Base-by-base conservation (phyloP, 176 grass and related monocot species). In the Chloris gayana region DNA sequence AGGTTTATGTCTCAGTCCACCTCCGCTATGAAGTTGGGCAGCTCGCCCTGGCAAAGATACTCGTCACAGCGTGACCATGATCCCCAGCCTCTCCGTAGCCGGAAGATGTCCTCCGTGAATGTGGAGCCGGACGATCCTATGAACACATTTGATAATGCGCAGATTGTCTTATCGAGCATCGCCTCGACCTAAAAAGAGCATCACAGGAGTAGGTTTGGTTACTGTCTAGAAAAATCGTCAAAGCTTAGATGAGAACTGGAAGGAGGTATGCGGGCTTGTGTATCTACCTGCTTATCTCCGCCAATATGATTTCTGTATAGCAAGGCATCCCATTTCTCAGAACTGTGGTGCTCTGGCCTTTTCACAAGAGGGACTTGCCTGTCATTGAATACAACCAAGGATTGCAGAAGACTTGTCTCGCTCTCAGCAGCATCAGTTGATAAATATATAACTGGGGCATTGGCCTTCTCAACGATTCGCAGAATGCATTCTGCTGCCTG, bases 161-260 rank as follows among this genome's bases (percentile, higher is more conserved):
- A 95, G 15, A 98, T 98, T 32, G 96, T 91, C 84, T 98, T 98
- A 68, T 98, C 96, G 22, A 99, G 88, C 96, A 98, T 98, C 5
- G 95, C 95, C 30, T 98, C 95, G 6, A 91, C 90, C 92, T 98
- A 67, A 67, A 22, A 83, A 9, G 67, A 19, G 53, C 27, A 25
- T 45, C 54, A n/a, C n/a, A 47, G 0, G 41, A 42, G 12, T 18
- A 35, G 30, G 14, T n/a, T n/a, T n/a, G n/a, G n/a, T 67, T 60
- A 39, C 30, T 9, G 3, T 67, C n/a, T 56, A 85, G 30, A 41
- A 83, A 37, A 80, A 32, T 14, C 10, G 56, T 9, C 12, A 15
- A n/a, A 14, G 21, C n/a, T 67, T 13, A 14, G 56, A 1, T 31
- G 8, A 66, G 38, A 74, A 84, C 3, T 27, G 53, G 45, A 35